Evolutionary conservation across 2,329 filamentous ascomycete genomes (phyloP), one percentile per base, ranked within the genome.

Genomic region (Trichoderma arundinaceum): DNA sequence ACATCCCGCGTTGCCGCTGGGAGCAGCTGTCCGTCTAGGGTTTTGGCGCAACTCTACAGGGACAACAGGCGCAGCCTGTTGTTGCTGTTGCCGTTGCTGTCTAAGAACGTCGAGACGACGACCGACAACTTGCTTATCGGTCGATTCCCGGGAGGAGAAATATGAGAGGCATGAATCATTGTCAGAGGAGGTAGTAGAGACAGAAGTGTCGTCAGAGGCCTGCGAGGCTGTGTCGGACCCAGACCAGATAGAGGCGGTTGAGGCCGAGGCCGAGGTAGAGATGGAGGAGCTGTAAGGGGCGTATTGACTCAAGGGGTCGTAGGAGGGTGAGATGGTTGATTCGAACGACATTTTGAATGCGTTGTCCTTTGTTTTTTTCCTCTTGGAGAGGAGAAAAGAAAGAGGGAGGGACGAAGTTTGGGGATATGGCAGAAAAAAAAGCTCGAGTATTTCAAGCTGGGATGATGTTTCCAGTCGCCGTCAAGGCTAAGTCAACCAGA

Each of bases 211-310:
- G 72, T 90, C 87, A 62, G 90, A 92, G 68, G 83, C 83, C 78
- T 92, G 89, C 19, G 87, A 88, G 64, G 88, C 89, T 58, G 83
- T 85, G 73, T 90, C 84, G 70, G 92, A 95, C 83, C 92, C 95
- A n/a, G 59, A 62, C 46, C 46, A 53, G 72, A 92, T 84, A 39
- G 92, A 95, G 64, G 88, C 86, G 66, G 89, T 86, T 19, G 91
- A 93, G 64, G 90, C 90, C 35, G 91, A 92, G 66, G 90, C 87
- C 71, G 90, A 91, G 65, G 90, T 82, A 92, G 35, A 38, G 35
- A 38, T 80, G 48, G 90, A 89, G 67, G 88, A 86, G 75, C 86
- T 86, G 78, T 92, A 94, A 70, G 88, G 85, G 67, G 80, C 80
- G 81, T 84, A 82, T 76, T 76, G 80, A 73, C 72, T 70, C 68